A percentile compares a stretch with the other conserved stretches of the same genome.
Conservation (phyloP, 495 filamentous ascomycete species). For the Parathielavia hyrcaniae region DNA sequence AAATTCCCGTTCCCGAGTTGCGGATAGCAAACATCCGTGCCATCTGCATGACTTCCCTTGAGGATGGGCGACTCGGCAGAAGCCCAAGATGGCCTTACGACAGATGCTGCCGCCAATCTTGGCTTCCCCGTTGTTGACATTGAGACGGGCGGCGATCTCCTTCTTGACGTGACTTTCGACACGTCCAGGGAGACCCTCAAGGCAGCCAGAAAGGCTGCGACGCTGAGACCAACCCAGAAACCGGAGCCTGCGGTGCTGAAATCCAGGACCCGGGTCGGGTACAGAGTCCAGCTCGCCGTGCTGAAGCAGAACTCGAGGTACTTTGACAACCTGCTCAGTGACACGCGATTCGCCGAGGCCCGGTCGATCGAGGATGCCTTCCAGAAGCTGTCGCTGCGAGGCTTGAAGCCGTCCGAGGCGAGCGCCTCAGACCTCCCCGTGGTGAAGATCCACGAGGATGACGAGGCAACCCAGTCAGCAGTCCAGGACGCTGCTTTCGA, state of each 20-base stretch:
- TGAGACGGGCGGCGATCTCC: slow-evolving; percentile 47
- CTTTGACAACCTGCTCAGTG: slow-evolving; percentile 51
- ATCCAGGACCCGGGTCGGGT: slow-evolving; percentile 31
- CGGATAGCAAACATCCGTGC: not conserved
- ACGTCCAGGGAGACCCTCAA: slow-evolving; percentile 43
- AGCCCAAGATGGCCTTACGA: slow-evolving; percentile 16
- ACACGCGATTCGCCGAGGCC: slow-evolving; percentile 48
- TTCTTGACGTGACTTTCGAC: slow-evolving; percentile 51
- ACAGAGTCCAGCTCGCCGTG: slow-evolving; percentile 34
- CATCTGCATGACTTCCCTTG: slow-evolving; percentile 5
- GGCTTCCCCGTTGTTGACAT: slow-evolving; percentile 38
- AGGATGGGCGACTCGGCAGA: slow-evolving; percentile 24
- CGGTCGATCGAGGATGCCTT: slow-evolving; percentile 40
- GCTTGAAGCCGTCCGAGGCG: slow-evolving; percentile 42
- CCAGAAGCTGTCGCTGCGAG: slow-evolving; percentile 34
- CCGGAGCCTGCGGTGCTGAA: slow-evolving; percentile 27
- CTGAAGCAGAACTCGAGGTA: slow-evolving; percentile 51
- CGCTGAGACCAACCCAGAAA: slow-evolving; percentile 22
- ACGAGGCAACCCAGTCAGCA: slow-evolving; percentile 49
- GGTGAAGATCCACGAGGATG: slow-evolving; percentile 53
- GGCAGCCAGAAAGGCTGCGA: slow-evolving; percentile 21
- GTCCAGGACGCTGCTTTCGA: slow-evolving; percentile 44
- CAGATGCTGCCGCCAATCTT: slow-evolving; percentile 5
- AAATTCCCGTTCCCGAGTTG: too few relatives aligned
- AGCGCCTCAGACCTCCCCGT: slow-evolving; percentile 46